Percentiles rank a stretch among this genome's conserved stretches.
These are phyloP conservation scores for Sanguinoderma infundibulare DNA, from an alignment of 1,284 basidiomycete genomes.

Conservation along the genomic window DNA sequence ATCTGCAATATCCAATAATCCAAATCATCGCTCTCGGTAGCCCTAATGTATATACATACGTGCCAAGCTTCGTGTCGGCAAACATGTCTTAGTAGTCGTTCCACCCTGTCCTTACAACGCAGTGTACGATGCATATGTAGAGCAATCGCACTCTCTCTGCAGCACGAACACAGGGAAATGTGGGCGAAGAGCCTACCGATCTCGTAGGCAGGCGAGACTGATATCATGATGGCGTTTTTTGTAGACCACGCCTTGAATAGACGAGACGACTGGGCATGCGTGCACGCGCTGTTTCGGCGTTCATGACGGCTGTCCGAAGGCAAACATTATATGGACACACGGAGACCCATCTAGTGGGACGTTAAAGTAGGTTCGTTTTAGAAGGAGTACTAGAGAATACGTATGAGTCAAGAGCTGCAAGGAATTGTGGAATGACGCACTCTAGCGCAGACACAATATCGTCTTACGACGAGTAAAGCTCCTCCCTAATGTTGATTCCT, in stretches of 20 bases:
- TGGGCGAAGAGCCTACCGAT: background rate
- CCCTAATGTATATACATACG: background rate
- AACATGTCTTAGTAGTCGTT: slow-evolving; percentile 2
- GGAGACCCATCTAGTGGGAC: slow-evolving; percentile 10
- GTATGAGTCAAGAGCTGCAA: background rate
- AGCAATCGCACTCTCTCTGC: background rate
- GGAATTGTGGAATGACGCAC: slow-evolving; percentile 9
- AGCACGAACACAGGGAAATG: background rate
- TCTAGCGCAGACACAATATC: slow-evolving; percentile 9
- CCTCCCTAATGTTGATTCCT: slow-evolving; percentile 37
- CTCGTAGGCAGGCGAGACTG: no score
- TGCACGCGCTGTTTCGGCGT: no score
- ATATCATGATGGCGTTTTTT: no score
- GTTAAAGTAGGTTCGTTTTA: slow-evolving; percentile 19
- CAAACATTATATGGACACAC: slow-evolving; percentile 2
- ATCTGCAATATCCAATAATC: slow-evolving; percentile 8
- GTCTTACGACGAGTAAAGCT: slow-evolving; percentile 36
- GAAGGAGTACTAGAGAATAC: slow-evolving; percentile 10
- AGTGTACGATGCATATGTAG: background rate
- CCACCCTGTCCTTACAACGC: background rate
- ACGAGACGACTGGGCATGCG: no score
- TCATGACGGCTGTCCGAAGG: no score
- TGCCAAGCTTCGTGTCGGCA: background rate
- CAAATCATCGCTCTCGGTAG: slow-evolving; percentile 1
- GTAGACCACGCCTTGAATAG: no score